Percentiles rank a stretch among this genome's conserved stretches.
Conservation (phyloP, 2,329 filamentous ascomycete genomes). For the Macrophomina pseudophaseolina region DNA sequence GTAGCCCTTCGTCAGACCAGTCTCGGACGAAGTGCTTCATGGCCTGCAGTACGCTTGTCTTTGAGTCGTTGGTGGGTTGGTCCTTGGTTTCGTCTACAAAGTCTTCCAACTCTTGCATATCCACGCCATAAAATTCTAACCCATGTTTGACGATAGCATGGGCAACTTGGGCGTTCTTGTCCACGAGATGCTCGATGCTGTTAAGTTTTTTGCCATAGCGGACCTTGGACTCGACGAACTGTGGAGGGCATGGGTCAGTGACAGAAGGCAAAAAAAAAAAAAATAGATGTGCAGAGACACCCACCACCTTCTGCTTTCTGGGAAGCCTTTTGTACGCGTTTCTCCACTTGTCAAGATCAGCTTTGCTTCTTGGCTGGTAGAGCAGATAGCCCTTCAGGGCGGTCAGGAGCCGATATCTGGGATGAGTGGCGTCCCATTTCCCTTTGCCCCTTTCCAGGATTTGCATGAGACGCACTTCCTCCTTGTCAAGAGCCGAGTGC, state of each 20-base stretch:
- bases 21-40: slow-evolving; percentile 65
- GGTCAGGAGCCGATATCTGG: slow-evolving; percentile 31
- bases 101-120: slow-evolving; percentile 50
- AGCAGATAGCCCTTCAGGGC: slow-evolving; percentile 32
- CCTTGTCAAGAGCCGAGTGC: slow-evolving; percentile 1
- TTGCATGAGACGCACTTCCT: slow-evolving; percentile 33
- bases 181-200: slow-evolving; percentile 50
- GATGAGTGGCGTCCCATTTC: slow-evolving; percentile 31
- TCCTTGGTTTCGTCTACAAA: slow-evolving; percentile 49
- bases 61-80: slow-evolving; percentile 45
- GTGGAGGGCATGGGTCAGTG: too few relatives aligned
- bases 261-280: not conserved
- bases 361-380: slow-evolving; percentile 33
- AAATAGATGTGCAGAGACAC: not conserved
- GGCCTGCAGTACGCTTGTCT: slow-evolving; percentile 57
- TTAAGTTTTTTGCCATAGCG: slow-evolving; percentile 50
- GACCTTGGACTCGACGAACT: slow-evolving; percentile 33
- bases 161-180: slow-evolving; percentile 54
- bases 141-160: slow-evolving; percentile 53
- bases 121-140: slow-evolving; percentile 54
- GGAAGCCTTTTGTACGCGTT: slow-evolving; percentile 33
- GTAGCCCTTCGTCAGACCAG: slow-evolving; percentile 56
- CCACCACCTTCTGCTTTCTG: slow-evolving; percentile 31
- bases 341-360: slow-evolving; percentile 35
- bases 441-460: slow-evolving; percentile 32